Evolutionary conservation across 108 stramenopile species (phyloP), one percentile per base, ranked within the genome.

Genomic region (Cyclotella sp.): DNA sequence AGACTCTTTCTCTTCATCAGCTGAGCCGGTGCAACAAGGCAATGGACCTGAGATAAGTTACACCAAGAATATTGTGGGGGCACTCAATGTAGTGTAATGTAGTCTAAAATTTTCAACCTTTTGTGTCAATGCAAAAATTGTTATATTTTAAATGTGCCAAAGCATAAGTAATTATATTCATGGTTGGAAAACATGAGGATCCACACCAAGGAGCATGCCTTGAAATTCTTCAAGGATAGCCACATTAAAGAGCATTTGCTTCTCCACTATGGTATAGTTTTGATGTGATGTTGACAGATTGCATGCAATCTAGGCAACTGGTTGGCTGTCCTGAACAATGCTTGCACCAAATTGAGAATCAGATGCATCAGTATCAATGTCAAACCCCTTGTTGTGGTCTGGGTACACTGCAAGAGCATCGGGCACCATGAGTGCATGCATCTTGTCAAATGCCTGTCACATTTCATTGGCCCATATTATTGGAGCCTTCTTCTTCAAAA

Each of bases 351-450:
- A 42, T 72, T 67, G 78, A 40, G 54, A 72, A 44, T 82, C 63
- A n/a, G 52, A 70, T n/a, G 81, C 81, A 47, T 86, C 85, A 0
- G 75, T 76, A n/a, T n/a, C n/a, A n/a, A n/a, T n/a, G n/a, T n/a
- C n/a, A n/a, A 75, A 82, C 12, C 51, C 68, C 43, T 82, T 65
- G 29, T 73, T 74, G 53, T 73, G 68, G 54, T 78, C 71, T 28
- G 84, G 84, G 64, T 85, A 82, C 21, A 58, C 58, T 16, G 58
- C 46, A 3, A 84, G 43, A 15, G 61, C 77, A 39, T 84, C 66
- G 12, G 51, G 52, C 0, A 67, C 12, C 11, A 84, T 15, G 14
- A 78, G 13, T 4, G 59, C 45, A 58, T 78, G 76, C 57, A 70
- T 70, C 41, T 66, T 6, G 1, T 72, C 64, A 54, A 80, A 84